Evolutionary conservation across 805 yeast species (phyloP), one percentile per base, ranked within the genome.

Genomic region (Wickerhamomyces strasburgensis): DNA sequence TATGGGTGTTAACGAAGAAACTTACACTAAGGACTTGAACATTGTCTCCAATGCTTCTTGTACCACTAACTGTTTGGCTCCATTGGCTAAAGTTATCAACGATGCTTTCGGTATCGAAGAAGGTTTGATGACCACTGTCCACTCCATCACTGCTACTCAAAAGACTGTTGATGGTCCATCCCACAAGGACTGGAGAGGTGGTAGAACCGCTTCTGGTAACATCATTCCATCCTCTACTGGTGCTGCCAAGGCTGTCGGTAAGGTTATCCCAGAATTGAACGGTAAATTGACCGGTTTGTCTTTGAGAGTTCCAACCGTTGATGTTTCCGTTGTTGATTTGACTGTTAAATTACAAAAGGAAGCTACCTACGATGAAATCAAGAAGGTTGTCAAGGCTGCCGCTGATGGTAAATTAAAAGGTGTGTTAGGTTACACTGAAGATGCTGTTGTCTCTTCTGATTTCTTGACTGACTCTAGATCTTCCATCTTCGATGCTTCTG

Each of bases 171-270:
- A 78, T 61, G 84, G 84, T 68, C 81, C 84, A 60, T 78, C 84
- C 62, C 81, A 75, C 70, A 78, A 78, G 69, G 84, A 78, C 70
- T 78, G 84, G 84, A 76, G 84, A 75, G 84, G 84, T 69, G 84
- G 84, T 64, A 73, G 84, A 71, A 75, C 84, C 54, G 84, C 84
- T 58, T 75, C 82, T 46, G 83, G 78, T 58, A 78, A 78, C 76
- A 78, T 78, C 61, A 78, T 78, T 57, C 84, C 84, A 65, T 78
- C 84, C 40, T 75, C 84, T 50, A 78, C 84, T 38, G 84, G 84
- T 72, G 84, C 84, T 52, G 84, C 84, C 47, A 78, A 78, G 72
- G 83, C 83, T 52, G 84, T 78, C 54, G 84, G 83, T 67, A 76
- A 75, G 67, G 84, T 78, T 58, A 75, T 78, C 51, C 84, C 84